Evolutionary conservation across 768 basidiomycete species (phyloP).

Genomic region (Naganishia friedmannii): DNA sequence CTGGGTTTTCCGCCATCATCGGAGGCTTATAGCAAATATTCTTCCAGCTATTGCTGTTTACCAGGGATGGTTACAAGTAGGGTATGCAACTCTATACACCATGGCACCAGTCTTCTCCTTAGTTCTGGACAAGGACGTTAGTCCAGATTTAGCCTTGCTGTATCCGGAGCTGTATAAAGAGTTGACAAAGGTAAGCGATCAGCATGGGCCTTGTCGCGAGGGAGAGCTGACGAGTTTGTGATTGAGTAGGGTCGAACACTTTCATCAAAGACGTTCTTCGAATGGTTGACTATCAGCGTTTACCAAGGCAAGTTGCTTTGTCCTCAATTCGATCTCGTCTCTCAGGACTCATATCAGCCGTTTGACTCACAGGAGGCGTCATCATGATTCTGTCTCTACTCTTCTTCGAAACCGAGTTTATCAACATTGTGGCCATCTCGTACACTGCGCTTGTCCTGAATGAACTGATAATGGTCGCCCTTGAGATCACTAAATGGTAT

Average conservation of each 20-base stretch:
- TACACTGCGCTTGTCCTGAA: slow-evolving; percentile 94
- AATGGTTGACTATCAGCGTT: slow-evolving; percentile 93
- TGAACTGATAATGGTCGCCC: slow-evolving; percentile 96
- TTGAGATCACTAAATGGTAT: slow-evolving; percentile 96
- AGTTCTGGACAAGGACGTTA: slow-evolving; percentile 92
- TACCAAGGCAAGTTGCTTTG: slow-evolving; percentile 71
- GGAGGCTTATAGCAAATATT: neutral
- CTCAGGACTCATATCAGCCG: neutral
- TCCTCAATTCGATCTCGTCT: neutral
- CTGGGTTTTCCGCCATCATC: too few relatives aligned
- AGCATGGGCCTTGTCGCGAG: neutral
- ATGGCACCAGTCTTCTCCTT: slow-evolving; percentile 99
- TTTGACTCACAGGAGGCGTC: slow-evolving; percentile 67
- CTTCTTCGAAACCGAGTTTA: slow-evolving; percentile 92
- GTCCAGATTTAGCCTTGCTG: slow-evolving; percentile 85
- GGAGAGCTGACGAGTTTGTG: neutral
- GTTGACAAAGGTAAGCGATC: slow-evolving; percentile 72
- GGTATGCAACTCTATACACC: slow-evolving; percentile 92
- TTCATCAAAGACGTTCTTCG: slow-evolving; percentile 97
- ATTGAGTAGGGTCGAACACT: slow-evolving; percentile 74
- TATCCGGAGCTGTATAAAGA: slow-evolving; percentile 99
- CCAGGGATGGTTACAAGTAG: slow-evolving; percentile 96
- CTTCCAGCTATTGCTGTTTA: slow-evolving; percentile 80
- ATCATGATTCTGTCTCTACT: slow-evolving; percentile 98
- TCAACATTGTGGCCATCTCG: slow-evolving; percentile 97